Evolutionary conservation across 2,329 filamentous ascomycete species (phyloP).

Genomic region (Cordyceps cicadae): DNA sequence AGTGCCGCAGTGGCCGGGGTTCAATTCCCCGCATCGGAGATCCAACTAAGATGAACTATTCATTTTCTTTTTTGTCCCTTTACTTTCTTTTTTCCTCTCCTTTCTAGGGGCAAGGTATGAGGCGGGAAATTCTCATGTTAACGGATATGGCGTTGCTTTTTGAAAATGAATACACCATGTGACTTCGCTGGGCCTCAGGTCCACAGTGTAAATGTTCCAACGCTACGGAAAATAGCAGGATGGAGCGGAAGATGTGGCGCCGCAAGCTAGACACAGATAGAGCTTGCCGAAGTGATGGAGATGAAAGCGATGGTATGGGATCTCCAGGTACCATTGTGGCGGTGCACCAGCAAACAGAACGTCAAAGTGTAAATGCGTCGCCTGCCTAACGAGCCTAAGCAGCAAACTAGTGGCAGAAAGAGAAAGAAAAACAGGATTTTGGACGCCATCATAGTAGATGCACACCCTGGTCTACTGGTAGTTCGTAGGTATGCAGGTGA

Average conservation of each 20-base stretch:
- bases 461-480: background rate
- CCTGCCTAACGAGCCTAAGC: conserved; percentile 2
- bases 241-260: background rate
- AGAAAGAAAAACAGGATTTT: conserved; percentile 1
- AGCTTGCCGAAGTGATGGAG: background rate
- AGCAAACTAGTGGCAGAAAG: background rate
- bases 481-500: background rate
- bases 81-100: background rate
- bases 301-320: background rate
- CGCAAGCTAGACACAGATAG: background rate
- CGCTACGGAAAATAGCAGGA: too few relatives aligned
- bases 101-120: too few relatives aligned
- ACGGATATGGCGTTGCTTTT: too few relatives aligned
- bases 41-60: background rate
- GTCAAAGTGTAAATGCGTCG: background rate
- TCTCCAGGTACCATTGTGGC: conserved; percentile 2
- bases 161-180: too few relatives aligned
- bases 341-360: background rate
- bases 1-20: conserved; percentile 10
- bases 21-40: conserved; percentile 11
- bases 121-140: too few relatives aligned
- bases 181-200: too few relatives aligned
- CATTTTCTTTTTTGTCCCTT: background rate
- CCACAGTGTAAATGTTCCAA: too few relatives aligned
- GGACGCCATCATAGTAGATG: background rate